Conservation (phyloP, 2,329 filamentous ascomycete genomes). For the Botrytis elliptica region DNA sequence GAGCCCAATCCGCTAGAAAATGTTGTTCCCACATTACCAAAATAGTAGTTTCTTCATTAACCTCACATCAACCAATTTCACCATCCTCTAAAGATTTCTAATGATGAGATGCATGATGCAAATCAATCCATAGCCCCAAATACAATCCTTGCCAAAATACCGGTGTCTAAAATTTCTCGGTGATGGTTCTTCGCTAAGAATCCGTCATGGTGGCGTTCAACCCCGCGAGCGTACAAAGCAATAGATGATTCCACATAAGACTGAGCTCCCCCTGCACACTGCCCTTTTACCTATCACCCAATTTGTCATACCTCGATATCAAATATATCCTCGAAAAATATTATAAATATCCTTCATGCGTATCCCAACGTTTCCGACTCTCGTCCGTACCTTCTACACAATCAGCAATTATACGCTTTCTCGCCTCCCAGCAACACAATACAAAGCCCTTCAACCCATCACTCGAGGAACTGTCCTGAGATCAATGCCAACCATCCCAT, state of each 20-base stretch:
- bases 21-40: not conserved
- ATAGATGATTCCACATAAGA: not conserved
- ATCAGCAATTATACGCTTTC: slow-evolving; percentile 46
- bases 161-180: not conserved
- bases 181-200: not conserved
- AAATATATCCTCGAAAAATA: slow-evolving; percentile 6
- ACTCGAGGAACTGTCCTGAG: slow-evolving; percentile 45
- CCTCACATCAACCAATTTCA: not conserved
- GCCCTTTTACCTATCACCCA: not conserved
- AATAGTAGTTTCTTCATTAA: not conserved
- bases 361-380: slow-evolving; percentile 47
- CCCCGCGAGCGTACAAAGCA: not conserved
- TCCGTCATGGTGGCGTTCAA: not conserved
- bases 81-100: not conserved
- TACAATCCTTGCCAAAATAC: not conserved
- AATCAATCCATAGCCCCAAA: not conserved
- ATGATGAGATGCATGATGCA: not conserved
- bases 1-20: not conserved
- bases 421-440: slow-evolving; percentile 31
- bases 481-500: slow-evolving; percentile 77
- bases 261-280: not conserved
- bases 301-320: slow-evolving; percentile 21
- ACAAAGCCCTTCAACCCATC: slow-evolving; percentile 39
- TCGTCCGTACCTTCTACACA: slow-evolving; percentile 48
- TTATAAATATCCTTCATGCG: slow-evolving; percentile 46